Percentiles rank a stretch among this genome's conserved stretches.
phyloP scores from a whole-genome alignment of 2,329 filamentous ascomycete species.

The Exophiala phaeomuriformis region DNA sequence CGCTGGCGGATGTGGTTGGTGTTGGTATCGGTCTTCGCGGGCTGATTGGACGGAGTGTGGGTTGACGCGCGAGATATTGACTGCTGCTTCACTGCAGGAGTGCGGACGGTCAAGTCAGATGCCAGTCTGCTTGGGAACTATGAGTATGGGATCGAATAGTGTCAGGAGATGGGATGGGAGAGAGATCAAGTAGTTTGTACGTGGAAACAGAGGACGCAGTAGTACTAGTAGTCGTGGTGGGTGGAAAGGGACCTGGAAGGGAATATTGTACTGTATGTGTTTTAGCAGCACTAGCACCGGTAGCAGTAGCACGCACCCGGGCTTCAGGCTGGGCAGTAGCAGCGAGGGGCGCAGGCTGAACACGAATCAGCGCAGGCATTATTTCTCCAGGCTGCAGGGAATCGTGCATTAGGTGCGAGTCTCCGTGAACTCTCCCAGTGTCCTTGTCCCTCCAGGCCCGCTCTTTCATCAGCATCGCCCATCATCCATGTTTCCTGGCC shows the following conservation, averaged over 20 bases:
- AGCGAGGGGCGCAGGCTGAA: no score
- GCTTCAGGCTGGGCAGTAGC: not conserved
- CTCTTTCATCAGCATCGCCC: not conserved
- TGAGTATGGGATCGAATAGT: no score
- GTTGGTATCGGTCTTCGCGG: not conserved
- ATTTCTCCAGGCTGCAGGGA: not conserved
- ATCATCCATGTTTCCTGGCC: not conserved
- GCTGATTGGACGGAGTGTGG: not conserved
- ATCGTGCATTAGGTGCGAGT: not conserved
- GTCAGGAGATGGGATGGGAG: no score
- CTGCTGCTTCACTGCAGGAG: no score
- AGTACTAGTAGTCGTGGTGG: no score
- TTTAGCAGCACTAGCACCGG: no score
- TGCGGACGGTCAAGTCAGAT: not conserved
- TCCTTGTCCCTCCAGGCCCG: not conserved
- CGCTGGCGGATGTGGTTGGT: constrained; percentile 1
- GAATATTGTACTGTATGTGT: no score
- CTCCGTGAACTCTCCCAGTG: not conserved
- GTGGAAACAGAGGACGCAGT: no score
- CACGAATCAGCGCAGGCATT: no score
- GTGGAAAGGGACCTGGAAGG: no score
- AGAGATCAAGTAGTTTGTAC: no score
- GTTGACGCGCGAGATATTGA: not conserved
- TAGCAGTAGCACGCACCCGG: no score
- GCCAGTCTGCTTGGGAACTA: not conserved